Base-by-base conservation (phyloP, 1,139 yeast species). In the Schizosaccharomyces versatilis region DNA sequence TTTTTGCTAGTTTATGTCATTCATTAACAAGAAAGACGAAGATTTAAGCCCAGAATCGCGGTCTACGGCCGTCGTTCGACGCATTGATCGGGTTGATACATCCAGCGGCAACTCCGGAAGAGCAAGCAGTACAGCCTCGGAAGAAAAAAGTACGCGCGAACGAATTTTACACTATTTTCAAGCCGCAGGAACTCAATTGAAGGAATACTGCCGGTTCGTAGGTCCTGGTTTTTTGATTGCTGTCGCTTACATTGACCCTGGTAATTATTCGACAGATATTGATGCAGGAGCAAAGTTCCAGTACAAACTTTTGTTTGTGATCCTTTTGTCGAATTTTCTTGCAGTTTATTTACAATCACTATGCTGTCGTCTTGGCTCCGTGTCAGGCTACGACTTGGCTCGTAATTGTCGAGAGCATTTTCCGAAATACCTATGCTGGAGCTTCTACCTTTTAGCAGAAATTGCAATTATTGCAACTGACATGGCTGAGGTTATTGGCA, bases 171-270 rank as follows among this genome's bases (percentile, higher is more conserved):
- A 24, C 32, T 24, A 24, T 24, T 24, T 24, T 5, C 32, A 24
- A 3, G 32, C 32, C 5, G 32, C 32, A 24, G 32, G 32, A 24
- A 24, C 5, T 24, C 32, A 24, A 24, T 24, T 24, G 32, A 24
- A 36, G 7, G 49, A 79, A 61, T 83, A 81, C 66, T 65, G 74
- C 55, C 70, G 73, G 60, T 86, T 86, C 67, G 70, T 86, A 2
- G 96, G 97, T 0, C 96, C 96, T 0, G 97, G 97, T 0, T 74
- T 88, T 53, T 80, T 88, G 90, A 94, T 90, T 38, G 78, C 93
- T 24, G 97, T 90, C 54, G 95, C 97, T 0, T 90, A 88, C 65
- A 84, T 90, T 83, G 98, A 90, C 64, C 97, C 98, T 1, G 98
- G 98, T 1, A 90, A 90, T 68, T 90, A 88, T 68, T 81, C 95